Conservation (phyloP, 305 asterid species). For the Rubia peregrina region DNA sequence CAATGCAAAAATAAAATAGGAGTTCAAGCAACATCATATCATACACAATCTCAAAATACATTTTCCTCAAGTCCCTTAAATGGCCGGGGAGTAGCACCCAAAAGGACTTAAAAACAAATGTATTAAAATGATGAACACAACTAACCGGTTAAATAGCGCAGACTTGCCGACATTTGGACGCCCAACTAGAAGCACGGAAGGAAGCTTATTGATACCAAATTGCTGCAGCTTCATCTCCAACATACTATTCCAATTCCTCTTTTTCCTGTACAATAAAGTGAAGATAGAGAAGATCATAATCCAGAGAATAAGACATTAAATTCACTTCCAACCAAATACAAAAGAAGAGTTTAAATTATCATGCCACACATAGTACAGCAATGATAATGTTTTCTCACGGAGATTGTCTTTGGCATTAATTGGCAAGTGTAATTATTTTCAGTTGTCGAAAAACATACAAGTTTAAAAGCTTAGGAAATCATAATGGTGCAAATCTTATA, state of each 20-base stretch:
- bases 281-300: not conserved
- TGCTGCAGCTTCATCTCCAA: constrained; percentile 4
- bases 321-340: not conserved
- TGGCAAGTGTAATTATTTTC: not conserved
- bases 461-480: not conserved
- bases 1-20: constrained; percentile 26
- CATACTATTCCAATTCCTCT: not conserved
- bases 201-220: constrained; percentile 59
- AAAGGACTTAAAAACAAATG: not conserved
- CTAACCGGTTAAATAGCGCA: constrained; percentile 88
- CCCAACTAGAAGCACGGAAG: constrained; percentile 67
- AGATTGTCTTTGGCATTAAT: not conserved
- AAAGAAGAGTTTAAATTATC: not conserved
- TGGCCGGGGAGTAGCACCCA: not conserved
- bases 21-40: too few relatives aligned
- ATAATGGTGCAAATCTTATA: not conserved
- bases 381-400: not conserved
- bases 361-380: not conserved
- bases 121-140: constrained; percentile 15
- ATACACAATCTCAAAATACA: constrained; percentile 5
- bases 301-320: not conserved
- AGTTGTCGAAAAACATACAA: not conserved
- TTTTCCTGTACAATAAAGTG: too few relatives aligned
- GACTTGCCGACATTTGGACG: constrained; percentile 97
- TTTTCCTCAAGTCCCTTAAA: not conserved